Evolutionary conservation across 306 rosid genomes (phyloP), one percentile per base, ranked within the genome.

Genomic region (Datisca glomerata): DNA sequence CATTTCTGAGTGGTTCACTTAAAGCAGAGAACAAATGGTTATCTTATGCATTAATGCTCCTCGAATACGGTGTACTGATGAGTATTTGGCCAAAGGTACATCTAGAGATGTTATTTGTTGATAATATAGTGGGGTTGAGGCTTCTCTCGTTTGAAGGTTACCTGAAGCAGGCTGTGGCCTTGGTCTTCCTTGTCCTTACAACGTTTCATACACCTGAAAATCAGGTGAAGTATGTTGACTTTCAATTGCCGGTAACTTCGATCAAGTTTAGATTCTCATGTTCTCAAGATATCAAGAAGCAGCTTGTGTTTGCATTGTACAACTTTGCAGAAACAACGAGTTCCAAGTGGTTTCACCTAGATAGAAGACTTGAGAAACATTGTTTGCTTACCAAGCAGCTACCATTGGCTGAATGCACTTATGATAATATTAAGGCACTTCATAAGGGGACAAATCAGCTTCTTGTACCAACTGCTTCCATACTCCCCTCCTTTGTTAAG

Each of bases 101-200:
- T 52, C 49, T 91, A 70, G 92, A 91, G 70, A 75, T 91, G 81
- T 85, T 91, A 46, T 84, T 84, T 63, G 79, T 91, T 8, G 98
- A 91, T 51, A 84, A 80, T 57, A 76, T 84, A 49, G 81, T 63
- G 37, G 98, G 98, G 34, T 48, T 84, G 71, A 78, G 92, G 68
- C 73, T 73, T 69, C 65, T 80, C 21, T 53, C 71, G 60, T 72
- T 84, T 70, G 96, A 91, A 62, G 94, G 92, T 45, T 78, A 81
- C 70, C 66, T 80, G 74, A 71, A 57, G 59, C 75, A 49, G 71
- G 94, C 74, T 54, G 71, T 80, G 18, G 63, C 74, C 52, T 61
- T 84, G 59, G 66, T 84, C 72, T 63, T 60, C 60, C 45, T 70
- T 36, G 65, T 80, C 52, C 65, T 91, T 40, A 47, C 66, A 55